A percentile compares a stretch with the other conserved stretches of the same genome.
Conservation (phyloP, 345 rosid species). For the Acer campestre region DNA sequence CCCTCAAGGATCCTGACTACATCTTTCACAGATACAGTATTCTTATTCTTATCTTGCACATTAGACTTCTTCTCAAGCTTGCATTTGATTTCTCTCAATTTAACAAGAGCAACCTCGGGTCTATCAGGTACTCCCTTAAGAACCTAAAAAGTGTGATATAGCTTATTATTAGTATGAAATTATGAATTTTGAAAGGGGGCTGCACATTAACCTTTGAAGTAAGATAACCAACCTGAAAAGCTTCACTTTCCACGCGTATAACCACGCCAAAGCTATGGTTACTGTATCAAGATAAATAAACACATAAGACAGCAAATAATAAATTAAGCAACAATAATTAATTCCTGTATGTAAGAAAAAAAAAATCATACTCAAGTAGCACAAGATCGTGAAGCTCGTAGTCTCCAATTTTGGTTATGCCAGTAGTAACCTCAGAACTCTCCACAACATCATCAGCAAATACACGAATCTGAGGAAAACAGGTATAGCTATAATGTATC, state of each 20-base stretch:
- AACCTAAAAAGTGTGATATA: conserved; percentile 45
- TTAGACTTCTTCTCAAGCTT: conserved; percentile 77
- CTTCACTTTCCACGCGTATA: conserved; percentile 96
- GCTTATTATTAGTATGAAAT: not conserved
- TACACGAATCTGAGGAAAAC: conserved; percentile 68
- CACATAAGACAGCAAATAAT: conserved; percentile 15
- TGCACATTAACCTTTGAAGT: not conserved
- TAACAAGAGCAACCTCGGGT: conserved; percentile 79
- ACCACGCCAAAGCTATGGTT: conserved; percentile 88
- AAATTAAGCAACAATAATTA: not conserved
- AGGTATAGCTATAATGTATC: conserved; percentile 13
- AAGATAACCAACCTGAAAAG: conserved; percentile 64
- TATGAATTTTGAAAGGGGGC: not conserved
- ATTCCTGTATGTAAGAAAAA: conserved; percentile 10
- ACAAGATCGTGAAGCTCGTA: conserved; percentile 98
- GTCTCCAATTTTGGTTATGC: conserved; percentile 82
- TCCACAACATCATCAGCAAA: conserved; percentile 96
- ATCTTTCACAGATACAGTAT: conserved; percentile 72
- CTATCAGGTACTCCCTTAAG: conserved; percentile 95
- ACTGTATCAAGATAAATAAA: conserved; percentile 50
- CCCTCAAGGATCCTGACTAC: conserved; percentile 84
- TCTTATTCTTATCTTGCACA: conserved; percentile 73
- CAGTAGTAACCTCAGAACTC: conserved; percentile 96
- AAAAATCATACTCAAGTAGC: conserved; percentile 72
- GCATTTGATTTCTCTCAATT: conserved; percentile 91